phyloP scores from a whole-genome alignment of 2,329 filamentous ascomycete genomes.

The Fusarium mangiferae region DNA sequence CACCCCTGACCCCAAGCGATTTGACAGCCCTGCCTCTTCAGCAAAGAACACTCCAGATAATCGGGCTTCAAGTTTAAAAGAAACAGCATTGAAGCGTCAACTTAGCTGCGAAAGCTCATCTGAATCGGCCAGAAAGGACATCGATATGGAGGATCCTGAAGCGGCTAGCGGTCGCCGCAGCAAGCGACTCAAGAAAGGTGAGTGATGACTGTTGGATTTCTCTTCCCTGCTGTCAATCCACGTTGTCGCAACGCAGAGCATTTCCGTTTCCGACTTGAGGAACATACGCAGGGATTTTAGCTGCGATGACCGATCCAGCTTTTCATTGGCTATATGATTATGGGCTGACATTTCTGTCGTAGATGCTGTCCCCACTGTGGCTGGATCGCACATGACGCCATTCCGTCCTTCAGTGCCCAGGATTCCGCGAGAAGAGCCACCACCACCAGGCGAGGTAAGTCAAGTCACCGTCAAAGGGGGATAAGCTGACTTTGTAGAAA shows the following conservation, averaged over 20 bases:
- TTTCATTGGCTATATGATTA: conserved; percentile 34
- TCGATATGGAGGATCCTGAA: conserved; percentile 68
- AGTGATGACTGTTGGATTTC: conserved; percentile 4
- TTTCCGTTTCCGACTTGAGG: conserved; percentile 31
- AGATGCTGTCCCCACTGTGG: conserved; percentile 81
- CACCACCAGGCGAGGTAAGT: conserved; percentile 55
- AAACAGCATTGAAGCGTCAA: conserved; percentile 80
- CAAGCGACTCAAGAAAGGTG: conserved; percentile 85
- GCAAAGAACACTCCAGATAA: conserved; percentile 74
- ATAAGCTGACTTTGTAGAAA: conserved; percentile 56
- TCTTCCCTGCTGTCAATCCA: conserved; percentile 9
- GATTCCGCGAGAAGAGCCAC: conserved; percentile 65
- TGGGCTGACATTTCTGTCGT: conserved; percentile 37
- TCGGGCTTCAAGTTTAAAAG: conserved; percentile 63
- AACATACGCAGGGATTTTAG: conserved; percentile 42
- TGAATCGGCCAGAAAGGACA: conserved; percentile 61
- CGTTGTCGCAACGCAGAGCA: conserved; percentile 33
- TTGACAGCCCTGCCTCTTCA: conserved; percentile 71
- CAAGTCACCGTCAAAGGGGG: conserved; percentile 35
- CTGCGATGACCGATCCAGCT: conserved; percentile 28
- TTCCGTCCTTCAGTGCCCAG: conserved; percentile 84
- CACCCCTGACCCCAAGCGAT: conserved; percentile 68
- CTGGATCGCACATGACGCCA: conserved; percentile 95
- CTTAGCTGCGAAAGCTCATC: conserved; percentile 67
- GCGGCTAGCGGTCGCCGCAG: conserved; percentile 77